These are phyloP conservation scores for Penicillium sp. DNA, from an alignment of 2,329 filamentous ascomycete genomes.

Conservation along the genomic window DNA sequence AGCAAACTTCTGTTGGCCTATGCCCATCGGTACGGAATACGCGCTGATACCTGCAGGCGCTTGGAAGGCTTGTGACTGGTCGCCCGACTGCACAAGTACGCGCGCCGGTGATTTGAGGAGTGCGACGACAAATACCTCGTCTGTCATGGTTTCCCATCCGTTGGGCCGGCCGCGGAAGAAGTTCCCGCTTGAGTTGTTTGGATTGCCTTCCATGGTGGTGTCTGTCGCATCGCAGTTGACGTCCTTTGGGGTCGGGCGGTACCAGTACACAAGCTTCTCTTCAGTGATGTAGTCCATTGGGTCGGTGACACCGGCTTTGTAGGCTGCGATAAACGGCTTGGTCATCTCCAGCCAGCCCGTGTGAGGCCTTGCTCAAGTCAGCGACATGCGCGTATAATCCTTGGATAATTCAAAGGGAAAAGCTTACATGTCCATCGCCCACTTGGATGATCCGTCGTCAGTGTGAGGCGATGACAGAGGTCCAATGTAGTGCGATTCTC, in stretches of 20 bases:
- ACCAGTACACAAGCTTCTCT: constrained; percentile 58
- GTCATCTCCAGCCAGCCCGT: constrained; percentile 55
- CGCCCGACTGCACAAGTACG: constrained; percentile 48
- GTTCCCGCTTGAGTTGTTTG: constrained; percentile 49
- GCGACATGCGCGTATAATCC: neutral
- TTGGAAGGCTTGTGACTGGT: constrained; percentile 43
- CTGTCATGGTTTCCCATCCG: constrained; percentile 50
- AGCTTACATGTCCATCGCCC: constrained; percentile 50
- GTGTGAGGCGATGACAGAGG: constrained; percentile 45
- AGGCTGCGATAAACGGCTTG: constrained; percentile 54
- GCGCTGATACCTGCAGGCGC: constrained; percentile 49
- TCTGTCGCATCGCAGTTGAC: constrained; percentile 54
- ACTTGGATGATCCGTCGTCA: constrained; percentile 46
- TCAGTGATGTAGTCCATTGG: constrained; percentile 40
- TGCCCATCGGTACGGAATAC: constrained; percentile 48
- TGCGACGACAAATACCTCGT: constrained; percentile 54
- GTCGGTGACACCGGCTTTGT: constrained; percentile 45
- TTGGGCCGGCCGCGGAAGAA: constrained; percentile 54
- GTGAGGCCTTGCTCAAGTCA: constrained; percentile 42
- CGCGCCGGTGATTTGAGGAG: constrained; percentile 48
- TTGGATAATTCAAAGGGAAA: too few relatives aligned
- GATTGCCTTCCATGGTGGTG: constrained; percentile 45
- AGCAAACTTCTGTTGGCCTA: constrained; percentile 49
- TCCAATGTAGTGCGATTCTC: constrained; percentile 56
- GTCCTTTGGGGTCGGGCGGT: constrained; percentile 49